Evolutionary conservation across 2,329 filamentous ascomycete species (phyloP), one percentile per base, ranked within the genome.

Genomic region (Trichoderma hamatum): DNA sequence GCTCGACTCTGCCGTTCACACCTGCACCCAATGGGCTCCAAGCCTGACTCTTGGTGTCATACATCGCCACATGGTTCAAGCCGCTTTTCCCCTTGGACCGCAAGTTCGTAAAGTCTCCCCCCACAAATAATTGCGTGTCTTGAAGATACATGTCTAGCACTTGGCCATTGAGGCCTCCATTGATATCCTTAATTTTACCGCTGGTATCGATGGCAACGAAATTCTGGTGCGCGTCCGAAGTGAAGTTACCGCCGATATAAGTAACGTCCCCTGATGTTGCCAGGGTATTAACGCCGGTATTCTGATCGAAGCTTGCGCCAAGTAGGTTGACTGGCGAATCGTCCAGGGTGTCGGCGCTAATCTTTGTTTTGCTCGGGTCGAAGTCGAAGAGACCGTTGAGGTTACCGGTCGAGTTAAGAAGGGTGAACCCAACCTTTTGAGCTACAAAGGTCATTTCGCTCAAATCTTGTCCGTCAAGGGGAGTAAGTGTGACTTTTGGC

Each of bases 381-480:
- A 92, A 97, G 75, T 98, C 96, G 77, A 92, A 98, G 1, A 99
- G 82, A 10, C 94, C 94, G 76, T 97, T 97, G 65, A 99, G 82
- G 3, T 92, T 92, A 62, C 91, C 92, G 58, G 90, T 92, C 3
- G 91, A 91, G 72, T 89, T 89, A 72, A 90, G 85, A 58, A 93
- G 83, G 26, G 84, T 89, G 78, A 97, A 97, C 11, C 90, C 89
- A 51, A 98, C 89, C 68, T 92, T 88, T 76, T 96, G 94, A 10
- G 96, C 96, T n/a, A 99, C 96, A 72, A 98, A 82, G 1, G 91
- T 92, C 76, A 96, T 83, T 67, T 86, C 80, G 7, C 84, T 80
- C 39, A 89, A 80, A 14, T 81, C 80, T 78, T 94, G 91, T 49
- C 87, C 89, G 36, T 85, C 78, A 26, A 88, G 82, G 5, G 95